These are phyloP conservation scores for Uronychia binucleata DNA, from an alignment of 73 alveolate species.

Conservation along the genomic window DNA sequence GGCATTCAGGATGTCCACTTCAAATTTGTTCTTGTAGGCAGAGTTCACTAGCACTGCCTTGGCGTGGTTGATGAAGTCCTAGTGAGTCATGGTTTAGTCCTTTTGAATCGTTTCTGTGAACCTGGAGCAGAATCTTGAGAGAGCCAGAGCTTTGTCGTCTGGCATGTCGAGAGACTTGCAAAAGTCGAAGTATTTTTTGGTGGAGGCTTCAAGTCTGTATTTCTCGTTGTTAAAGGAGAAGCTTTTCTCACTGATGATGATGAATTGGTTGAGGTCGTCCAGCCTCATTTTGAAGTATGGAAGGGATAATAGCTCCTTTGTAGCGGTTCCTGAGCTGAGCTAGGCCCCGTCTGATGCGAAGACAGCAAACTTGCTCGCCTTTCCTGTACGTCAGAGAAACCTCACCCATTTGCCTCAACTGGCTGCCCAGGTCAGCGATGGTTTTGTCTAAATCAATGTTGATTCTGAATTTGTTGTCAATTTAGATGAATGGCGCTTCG, in stretches of 20 bases:
- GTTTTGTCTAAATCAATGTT: slow-evolving; percentile 4
- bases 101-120: slow-evolving; percentile 1
- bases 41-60: slow-evolving; percentile 18
- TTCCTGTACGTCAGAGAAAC: not conserved
- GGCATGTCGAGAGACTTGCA: slow-evolving; percentile 52
- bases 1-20: slow-evolving; percentile 35
- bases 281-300: slow-evolving; percentile 57
- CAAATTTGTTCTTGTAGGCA: slow-evolving; percentile 26
- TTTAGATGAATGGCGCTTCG: slow-evolving; percentile 4
- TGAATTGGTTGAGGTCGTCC: slow-evolving; percentile 22
- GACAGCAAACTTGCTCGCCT: slow-evolving; percentile 9
- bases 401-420: slow-evolving; percentile 8
- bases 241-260: slow-evolving; percentile 51
- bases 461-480: not conserved
- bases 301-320: slow-evolving; percentile 11
- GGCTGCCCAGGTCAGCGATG: slow-evolving; percentile 26
- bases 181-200: slow-evolving; percentile 36
- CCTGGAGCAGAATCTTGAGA: slow-evolving; percentile 19
- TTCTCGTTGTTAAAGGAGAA: slow-evolving; percentile 45
- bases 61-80: slow-evolving; percentile 24
- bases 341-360: slow-evolving; percentile 52
- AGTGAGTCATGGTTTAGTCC: slow-evolving; percentile 22
- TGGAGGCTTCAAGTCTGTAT: slow-evolving; percentile 33
- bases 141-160: slow-evolving; percentile 45
- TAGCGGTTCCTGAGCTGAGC: slow-evolving; percentile 19